phyloP scores from a whole-genome alignment of 805 yeast species.

The Trichomonascus vanleenenianus region DNA sequence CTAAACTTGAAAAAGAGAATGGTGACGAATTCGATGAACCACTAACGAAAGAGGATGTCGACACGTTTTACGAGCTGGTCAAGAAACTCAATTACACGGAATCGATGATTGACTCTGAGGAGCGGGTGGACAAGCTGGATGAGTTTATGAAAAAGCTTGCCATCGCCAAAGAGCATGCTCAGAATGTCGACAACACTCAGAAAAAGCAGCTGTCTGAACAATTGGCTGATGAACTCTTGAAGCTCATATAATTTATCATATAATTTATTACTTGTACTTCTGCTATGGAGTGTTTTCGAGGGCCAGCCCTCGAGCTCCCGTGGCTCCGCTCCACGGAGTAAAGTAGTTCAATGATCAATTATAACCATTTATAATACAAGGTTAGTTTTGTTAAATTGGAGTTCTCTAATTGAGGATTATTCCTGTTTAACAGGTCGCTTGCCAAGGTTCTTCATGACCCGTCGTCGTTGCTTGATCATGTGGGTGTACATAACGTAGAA shows the following conservation, averaged over 20 bases:
- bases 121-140: constrained; percentile 25
- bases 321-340: too few species aligned
- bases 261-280: neutral
- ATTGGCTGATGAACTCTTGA: constrained; percentile 26
- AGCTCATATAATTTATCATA: neutral
- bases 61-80: neutral
- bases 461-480: constrained; percentile 82
- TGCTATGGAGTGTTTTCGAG: too few species aligned
- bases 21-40: constrained; percentile 3
- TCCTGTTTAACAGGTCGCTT: constrained; percentile 13
- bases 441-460: constrained; percentile 38
- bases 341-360: too few species aligned
- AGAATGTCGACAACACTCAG: constrained; percentile 24
- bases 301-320: too few species aligned
- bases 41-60: neutral
- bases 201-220: constrained; percentile 27
- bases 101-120: constrained; percentile 3
- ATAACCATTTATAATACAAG: neutral
- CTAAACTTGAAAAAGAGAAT: constrained; percentile 3
- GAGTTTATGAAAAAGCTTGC: constrained; percentile 19
- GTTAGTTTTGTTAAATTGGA: neutral
- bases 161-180: constrained; percentile 18
- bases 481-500: constrained; percentile 76
- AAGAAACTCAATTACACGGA: constrained; percentile 3
- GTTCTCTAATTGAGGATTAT: constrained; percentile 1